These are phyloP conservation scores for Phytophthora rubi DNA, from an alignment of 352 stramenopile species.

Conservation along the genomic window DNA sequence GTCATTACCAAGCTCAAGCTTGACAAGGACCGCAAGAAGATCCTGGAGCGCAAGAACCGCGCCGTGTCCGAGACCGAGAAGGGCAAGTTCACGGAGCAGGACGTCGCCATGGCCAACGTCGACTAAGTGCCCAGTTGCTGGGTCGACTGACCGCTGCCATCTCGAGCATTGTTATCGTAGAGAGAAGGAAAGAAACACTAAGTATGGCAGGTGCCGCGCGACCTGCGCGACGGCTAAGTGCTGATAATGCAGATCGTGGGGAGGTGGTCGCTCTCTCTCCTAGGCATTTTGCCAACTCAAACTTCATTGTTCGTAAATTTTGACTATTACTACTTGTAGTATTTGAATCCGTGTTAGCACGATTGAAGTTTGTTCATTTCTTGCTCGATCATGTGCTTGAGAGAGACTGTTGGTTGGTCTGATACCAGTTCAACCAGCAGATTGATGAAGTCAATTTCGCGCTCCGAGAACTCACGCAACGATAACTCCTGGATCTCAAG, in stretches of 20 bases:
- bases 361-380: conserved; percentile 67
- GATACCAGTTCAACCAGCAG: conserved; percentile 79
- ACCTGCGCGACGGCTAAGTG: conserved; percentile 6
- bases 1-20: conserved; percentile 99
- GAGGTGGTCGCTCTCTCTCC: conserved; percentile 18
- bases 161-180: conserved; percentile 47
- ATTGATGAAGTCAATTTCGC: conserved; percentile 85
- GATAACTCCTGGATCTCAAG: conserved; percentile 79
- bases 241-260: conserved; percentile 34
- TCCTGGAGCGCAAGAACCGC: conserved; percentile 98
- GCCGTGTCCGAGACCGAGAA: conserved; percentile 78
- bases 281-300: conserved; percentile 31
- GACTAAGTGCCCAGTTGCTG: conserved; percentile 67
- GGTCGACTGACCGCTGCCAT: conserved; percentile 18
- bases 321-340: too few relatives aligned
- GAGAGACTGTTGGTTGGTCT: conserved; percentile 63
- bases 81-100: conserved; percentile 91
- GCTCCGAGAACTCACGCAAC: conserved; percentile 72
- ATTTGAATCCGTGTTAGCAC: neutral
- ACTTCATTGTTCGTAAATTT: too few relatives aligned
- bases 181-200: conserved; percentile 51
- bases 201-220: conserved; percentile 24
- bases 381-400: conserved; percentile 76
- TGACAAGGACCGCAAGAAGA: conserved; percentile 99
- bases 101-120: conserved; percentile 89